Conservation (phyloP, 2,329 filamentous ascomycete genomes). For the Neonectria punicea region DNA sequence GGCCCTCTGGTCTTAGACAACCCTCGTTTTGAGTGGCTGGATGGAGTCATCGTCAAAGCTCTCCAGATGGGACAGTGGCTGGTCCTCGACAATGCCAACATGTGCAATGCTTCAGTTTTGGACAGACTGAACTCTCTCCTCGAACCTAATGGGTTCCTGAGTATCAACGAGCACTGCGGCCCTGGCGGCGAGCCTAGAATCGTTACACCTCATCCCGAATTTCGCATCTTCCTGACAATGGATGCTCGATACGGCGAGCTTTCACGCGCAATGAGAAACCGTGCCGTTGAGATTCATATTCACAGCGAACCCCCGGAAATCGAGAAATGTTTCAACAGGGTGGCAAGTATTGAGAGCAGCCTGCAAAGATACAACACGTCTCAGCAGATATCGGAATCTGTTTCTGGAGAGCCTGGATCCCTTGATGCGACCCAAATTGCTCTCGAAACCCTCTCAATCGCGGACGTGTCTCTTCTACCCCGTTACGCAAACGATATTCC, state of each 20-base stretch:
- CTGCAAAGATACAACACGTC: constrained; percentile 59
- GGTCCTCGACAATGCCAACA: constrained; percentile 94
- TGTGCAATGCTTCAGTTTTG: constrained; percentile 94
- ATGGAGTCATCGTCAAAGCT: constrained; percentile 90
- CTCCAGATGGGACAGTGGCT: constrained; percentile 90
- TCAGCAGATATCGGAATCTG: constrained; percentile 45
- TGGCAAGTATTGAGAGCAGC: constrained; percentile 60
- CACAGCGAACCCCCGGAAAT: constrained; percentile 54
- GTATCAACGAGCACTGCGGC: constrained; percentile 92
- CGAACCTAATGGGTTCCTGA: constrained; percentile 87
- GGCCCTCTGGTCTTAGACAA: constrained; percentile 70
- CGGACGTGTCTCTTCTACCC: constrained; percentile 55
- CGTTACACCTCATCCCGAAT: constrained; percentile 84
- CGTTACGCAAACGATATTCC: constrained; percentile 45
- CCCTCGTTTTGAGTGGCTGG: constrained; percentile 94
- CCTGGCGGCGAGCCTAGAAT: constrained; percentile 83
- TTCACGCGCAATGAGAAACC: constrained; percentile 95
- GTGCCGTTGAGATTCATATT: constrained; percentile 89
- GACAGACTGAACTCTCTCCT: constrained; percentile 94
- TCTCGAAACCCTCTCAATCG: constrained; percentile 60
- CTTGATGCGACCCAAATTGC: constrained; percentile 48
- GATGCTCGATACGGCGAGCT: constrained; percentile 93
- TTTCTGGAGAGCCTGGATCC: constrained; percentile 34
- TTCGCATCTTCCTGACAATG: constrained; percentile 93
- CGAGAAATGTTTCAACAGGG: constrained; percentile 49